A percentile compares a stretch with the other conserved stretches of the same genome.
phyloP scores from a whole-genome alignment of 2,329 filamentous ascomycete species.

The Hymenoscyphus albidus region DNA sequence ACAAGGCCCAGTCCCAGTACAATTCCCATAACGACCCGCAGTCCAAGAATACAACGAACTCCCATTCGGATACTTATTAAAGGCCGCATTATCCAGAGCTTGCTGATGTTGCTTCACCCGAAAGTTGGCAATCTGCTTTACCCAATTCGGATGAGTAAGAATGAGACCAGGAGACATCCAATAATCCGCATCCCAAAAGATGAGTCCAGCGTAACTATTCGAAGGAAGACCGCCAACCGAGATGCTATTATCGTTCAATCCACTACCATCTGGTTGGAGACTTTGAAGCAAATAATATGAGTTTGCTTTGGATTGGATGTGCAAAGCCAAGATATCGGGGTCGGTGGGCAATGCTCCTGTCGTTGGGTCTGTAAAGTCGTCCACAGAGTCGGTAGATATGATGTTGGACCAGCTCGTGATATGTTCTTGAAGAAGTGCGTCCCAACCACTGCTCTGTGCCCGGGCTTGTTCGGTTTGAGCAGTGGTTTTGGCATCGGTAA shows the following conservation, averaged over 20 bases:
- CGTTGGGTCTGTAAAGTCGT: slow-evolving; percentile 55
- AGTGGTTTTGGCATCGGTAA: slow-evolving; percentile 50
- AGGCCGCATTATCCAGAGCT: slow-evolving; percentile 57
- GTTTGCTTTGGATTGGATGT: slow-evolving; percentile 52
- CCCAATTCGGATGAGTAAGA: slow-evolving; percentile 57
- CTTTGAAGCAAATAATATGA: slow-evolving; percentile 55
- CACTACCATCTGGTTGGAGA: slow-evolving; percentile 42
- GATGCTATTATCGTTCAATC: slow-evolving; percentile 60
- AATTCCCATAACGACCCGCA: slow-evolving; percentile 63
- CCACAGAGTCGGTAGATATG: slow-evolving; percentile 58
- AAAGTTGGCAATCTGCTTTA: slow-evolving; percentile 62
- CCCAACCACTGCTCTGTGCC: slow-evolving; percentile 51
- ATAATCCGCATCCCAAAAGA: slow-evolving; percentile 41
- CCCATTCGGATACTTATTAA: slow-evolving; percentile 53
- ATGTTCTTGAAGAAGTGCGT: slow-evolving; percentile 52
- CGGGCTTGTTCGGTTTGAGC: slow-evolving; percentile 52
- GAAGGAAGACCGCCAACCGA: slow-evolving; percentile 65
- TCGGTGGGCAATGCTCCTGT: slow-evolving; percentile 57
- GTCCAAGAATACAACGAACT: slow-evolving; percentile 68
- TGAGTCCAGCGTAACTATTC: slow-evolving; percentile 61
- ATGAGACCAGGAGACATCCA: slow-evolving; percentile 54
- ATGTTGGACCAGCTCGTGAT: slow-evolving; percentile 58
- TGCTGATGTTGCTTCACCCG: slow-evolving; percentile 55
- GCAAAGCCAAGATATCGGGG: slow-evolving; percentile 50
- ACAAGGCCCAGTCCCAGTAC: slow-evolving; percentile 59